Conservation (phyloP, 164 flowering plant genomes). For the Stephania cephalantha region DNA sequence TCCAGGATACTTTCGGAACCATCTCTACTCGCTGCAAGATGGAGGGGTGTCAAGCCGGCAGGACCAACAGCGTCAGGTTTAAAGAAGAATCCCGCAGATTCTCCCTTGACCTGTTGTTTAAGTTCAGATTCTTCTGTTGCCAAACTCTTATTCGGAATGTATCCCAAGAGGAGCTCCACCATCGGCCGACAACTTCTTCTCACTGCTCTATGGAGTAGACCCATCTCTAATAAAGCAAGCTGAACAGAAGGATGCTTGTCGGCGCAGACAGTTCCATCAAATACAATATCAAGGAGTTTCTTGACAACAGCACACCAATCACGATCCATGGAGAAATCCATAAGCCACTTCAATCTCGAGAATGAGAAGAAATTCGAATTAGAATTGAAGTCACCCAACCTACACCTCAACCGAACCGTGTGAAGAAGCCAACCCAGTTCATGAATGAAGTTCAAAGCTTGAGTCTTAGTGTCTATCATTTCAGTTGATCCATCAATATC, state of each 20-base stretch:
- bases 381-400: conserved; percentile 30
- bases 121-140: conserved; percentile 18
- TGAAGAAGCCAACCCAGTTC: conserved; percentile 93
- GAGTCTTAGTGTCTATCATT: conserved; percentile 27
- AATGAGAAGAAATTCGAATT: conserved; percentile 37
- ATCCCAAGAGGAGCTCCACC: conserved; percentile 62
- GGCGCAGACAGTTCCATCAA: conserved; percentile 42
- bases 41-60: conserved; percentile 82
- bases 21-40: conserved; percentile 57
- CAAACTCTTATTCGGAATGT: conserved; percentile 25
- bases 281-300: conserved; percentile 53
- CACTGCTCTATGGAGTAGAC: conserved; percentile 72
- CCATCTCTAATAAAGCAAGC: conserved; percentile 42
- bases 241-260: conserved; percentile 39
- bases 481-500: conserved; percentile 13
- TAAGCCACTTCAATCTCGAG: conserved; percentile 52
- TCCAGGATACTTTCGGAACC: conserved; percentile 55
- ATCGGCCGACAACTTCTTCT: conserved; percentile 49
- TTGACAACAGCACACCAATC: conserved; percentile 87
- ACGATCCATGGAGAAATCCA: conserved; percentile 73
- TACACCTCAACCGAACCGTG: conserved; percentile 36
- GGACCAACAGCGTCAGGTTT: conserved; percentile 62
- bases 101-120: conserved; percentile 14
- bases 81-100: conserved; percentile 31
- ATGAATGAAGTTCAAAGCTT: conserved; percentile 61